Conservation (phyloP, 495 filamentous ascomycete species). For the Aspergillus avenaceus region DNA sequence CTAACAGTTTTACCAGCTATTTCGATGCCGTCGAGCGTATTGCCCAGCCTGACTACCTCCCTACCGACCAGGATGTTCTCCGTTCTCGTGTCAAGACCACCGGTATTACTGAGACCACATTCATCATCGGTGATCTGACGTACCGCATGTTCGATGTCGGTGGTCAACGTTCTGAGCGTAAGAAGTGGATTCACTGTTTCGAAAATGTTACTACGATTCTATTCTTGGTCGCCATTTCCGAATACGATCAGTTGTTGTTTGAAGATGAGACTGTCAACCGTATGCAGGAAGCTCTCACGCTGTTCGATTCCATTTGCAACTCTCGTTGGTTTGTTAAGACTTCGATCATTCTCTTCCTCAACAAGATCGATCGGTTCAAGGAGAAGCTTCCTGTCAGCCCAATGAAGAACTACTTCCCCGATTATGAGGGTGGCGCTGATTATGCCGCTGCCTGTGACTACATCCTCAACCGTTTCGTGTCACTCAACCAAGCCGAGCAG, state of each 20-base stretch:
- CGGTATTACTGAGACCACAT: constrained; percentile 98
- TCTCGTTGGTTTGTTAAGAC: constrained; percentile 99
- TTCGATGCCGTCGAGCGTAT: constrained; percentile 95
- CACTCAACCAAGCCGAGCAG: constrained; percentile 95
- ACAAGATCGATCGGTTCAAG: constrained; percentile 99
- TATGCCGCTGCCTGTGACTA: constrained; percentile 93
- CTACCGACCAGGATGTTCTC: constrained; percentile 96
- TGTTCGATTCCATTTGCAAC: constrained; percentile 99
- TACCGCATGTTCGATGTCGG: constrained; percentile 99
- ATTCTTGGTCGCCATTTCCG: constrained; percentile 97
- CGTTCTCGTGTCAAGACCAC: constrained; percentile 98
- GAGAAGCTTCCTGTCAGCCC: constrained; percentile 99
- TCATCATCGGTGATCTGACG: constrained; percentile 95
- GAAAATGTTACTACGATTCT: constrained; percentile 99
- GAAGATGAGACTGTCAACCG: constrained; percentile 87
- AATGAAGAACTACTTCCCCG: constrained; percentile 99
- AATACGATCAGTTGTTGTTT: constrained; percentile 97
- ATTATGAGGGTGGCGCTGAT: constrained; percentile 93
- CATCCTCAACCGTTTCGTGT: constrained; percentile 95
- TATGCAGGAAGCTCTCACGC: constrained; percentile 97
- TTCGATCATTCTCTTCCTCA: constrained; percentile 97
- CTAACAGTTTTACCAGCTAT: constrained; percentile 58
- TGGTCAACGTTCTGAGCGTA: constrained; percentile 96
- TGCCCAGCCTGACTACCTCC: constrained; percentile 87
- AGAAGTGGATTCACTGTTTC: constrained; percentile 99